phyloP scores from a whole-genome alignment of 805 yeast genomes.

The Wickerhamia fluorescens region DNA sequence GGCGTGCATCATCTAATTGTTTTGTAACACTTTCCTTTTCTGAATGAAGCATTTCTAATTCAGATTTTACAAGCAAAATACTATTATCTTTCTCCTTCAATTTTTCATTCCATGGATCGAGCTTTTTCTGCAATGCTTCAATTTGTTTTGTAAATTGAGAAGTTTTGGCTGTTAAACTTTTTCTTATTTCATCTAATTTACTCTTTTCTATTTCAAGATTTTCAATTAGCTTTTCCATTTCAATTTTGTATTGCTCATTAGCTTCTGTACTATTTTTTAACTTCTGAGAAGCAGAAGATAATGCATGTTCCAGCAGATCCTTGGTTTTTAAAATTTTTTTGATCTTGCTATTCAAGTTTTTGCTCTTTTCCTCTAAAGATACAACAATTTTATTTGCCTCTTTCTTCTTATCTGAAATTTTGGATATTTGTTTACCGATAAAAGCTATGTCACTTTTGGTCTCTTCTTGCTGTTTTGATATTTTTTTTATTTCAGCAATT shows the following conservation, averaged over 20 bases:
- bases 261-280: slow-evolving; percentile 40
- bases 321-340: slow-evolving; percentile 53
- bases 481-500: slow-evolving; percentile 22
- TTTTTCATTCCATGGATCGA: slow-evolving; percentile 79
- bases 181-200: slow-evolving; percentile 55
- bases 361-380: slow-evolving; percentile 68
- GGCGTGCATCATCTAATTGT: slow-evolving; percentile 39
- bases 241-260: slow-evolving; percentile 35
- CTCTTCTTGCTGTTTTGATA: slow-evolving; percentile 22
- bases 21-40: slow-evolving; percentile 37
- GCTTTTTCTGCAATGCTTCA: slow-evolving; percentile 50
- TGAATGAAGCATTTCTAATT: slow-evolving; percentile 51
- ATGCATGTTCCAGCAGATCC: slow-evolving; percentile 37
- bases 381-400: slow-evolving; percentile 45
- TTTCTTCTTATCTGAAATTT: slow-evolving; percentile 23
- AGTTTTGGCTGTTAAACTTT: slow-evolving; percentile 68
- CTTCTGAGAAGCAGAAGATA: slow-evolving; percentile 40
- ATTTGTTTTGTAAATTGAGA: slow-evolving; percentile 59
- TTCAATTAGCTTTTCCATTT: slow-evolving; percentile 37
- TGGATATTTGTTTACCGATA: slow-evolving; percentile 15
- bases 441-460: slow-evolving; percentile 19
- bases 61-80: slow-evolving; percentile 56
- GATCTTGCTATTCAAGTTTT: slow-evolving; percentile 52
- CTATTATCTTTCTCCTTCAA: slow-evolving; percentile 58
- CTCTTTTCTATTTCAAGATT: slow-evolving; percentile 47